Evolutionary conservation across 2,329 filamentous ascomycete genomes (phyloP).

Genomic region (Fusarium paranaense): DNA sequence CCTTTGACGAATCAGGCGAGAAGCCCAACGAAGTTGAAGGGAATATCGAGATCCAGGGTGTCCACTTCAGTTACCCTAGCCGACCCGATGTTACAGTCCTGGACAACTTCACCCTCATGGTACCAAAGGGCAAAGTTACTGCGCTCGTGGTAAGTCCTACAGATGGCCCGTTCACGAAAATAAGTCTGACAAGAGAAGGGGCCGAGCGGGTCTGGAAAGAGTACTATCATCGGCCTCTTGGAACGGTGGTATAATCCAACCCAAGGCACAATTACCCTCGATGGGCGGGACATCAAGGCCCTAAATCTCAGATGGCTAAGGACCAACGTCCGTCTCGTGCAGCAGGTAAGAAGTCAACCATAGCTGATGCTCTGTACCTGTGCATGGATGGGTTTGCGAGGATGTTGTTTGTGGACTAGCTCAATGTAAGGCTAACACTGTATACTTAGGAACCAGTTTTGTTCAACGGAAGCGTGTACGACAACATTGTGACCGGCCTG

Average conservation of each 20-base stretch:
- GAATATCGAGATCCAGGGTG: conserved; percentile 49
- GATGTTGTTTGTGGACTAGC: background rate
- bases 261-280: conserved; percentile 47
- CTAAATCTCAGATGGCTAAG: conserved; percentile 52
- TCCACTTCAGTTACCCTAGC: conserved; percentile 57
- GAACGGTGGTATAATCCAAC: conserved; percentile 51
- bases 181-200: conserved; percentile 9
- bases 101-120: conserved; percentile 52
- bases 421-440: background rate
- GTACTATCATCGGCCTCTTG: conserved; percentile 52
- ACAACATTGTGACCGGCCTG: conserved; percentile 64
- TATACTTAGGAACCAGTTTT: conserved; percentile 49
- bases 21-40: conserved; percentile 40
- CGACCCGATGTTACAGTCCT: conserved; percentile 54
- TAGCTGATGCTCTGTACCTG: too few species aligned
- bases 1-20: conserved; percentile 46
- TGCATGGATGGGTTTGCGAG: background rate
- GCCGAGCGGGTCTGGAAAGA: conserved; percentile 51
- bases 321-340: conserved; percentile 49
- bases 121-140: conserved; percentile 58
- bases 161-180: background rate
- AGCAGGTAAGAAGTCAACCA: conserved; percentile 29
- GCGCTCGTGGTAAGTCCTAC: conserved; percentile 48
- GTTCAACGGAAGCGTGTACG: conserved; percentile 57
- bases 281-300: conserved; percentile 43